A percentile compares a stretch with the other conserved stretches of the same genome.
These are phyloP conservation scores for Lactarius psammicola DNA, from an alignment of 768 basidiomycete species.

Conservation along the genomic window DNA sequence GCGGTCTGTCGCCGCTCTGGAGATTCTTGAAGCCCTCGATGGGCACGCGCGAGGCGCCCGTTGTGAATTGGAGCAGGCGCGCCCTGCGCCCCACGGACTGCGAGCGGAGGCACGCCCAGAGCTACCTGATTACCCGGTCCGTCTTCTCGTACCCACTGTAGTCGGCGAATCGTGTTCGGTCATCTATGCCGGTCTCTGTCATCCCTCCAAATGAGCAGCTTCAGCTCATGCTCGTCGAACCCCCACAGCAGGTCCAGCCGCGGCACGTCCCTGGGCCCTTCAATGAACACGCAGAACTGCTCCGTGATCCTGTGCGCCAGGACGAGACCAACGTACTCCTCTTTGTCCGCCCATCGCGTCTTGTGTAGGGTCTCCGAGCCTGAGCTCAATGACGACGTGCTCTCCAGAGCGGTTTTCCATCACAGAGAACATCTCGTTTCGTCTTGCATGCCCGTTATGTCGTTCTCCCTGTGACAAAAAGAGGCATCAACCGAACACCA, in stretches of 20 bases:
- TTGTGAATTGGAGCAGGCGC: no score
- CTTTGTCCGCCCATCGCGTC: slow-evolving; percentile 71
- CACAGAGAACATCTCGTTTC: slow-evolving; percentile 57
- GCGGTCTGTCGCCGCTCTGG: no score
- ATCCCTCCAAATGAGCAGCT: slow-evolving; percentile 90
- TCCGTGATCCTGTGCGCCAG: slow-evolving; percentile 82
- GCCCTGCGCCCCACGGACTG: no score
- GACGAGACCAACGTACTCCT: slow-evolving; percentile 69
- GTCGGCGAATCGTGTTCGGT: no score
- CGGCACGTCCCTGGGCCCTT: slow-evolving; percentile 79
- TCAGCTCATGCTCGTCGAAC: slow-evolving; percentile 88
- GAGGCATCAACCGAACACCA: slow-evolving; percentile 13
- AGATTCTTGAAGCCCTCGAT: no score
- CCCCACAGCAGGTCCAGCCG: slow-evolving; percentile 84
- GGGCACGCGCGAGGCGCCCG: no score
- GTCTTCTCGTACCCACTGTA: no score
- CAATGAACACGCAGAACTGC: slow-evolving; percentile 83
- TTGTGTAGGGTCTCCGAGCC: slow-evolving; percentile 57
- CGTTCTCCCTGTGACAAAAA: slow-evolving; percentile 53
- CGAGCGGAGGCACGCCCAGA: no score
- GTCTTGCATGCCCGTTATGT: slow-evolving; percentile 71
- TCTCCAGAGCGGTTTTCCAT: no score
- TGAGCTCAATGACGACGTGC: slow-evolving; percentile 62
- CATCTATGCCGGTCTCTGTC: slow-evolving; percentile 56
- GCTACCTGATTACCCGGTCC: no score